Evolutionary conservation across 192 early-diverging fungal species (phyloP), one percentile per base, ranked within the genome.

Genomic region (Rhizophlyctis rosea): DNA sequence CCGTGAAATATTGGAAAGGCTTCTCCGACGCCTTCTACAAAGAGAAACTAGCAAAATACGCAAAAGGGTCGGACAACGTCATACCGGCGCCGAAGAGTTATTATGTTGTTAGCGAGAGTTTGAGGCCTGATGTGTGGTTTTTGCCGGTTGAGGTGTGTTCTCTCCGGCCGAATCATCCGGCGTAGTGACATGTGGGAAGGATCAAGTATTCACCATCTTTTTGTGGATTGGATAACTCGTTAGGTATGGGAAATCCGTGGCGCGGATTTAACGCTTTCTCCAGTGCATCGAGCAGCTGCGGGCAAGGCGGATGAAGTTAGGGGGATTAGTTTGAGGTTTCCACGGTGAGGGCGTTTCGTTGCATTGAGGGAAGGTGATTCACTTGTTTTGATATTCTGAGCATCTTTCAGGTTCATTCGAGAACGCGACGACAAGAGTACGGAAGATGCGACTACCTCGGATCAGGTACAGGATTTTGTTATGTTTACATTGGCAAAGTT

Each of bases 181-280:
- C 2, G 3, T 23, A 21, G 39, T 50, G n/a, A n/a, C n/a, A n/a
- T n/a, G n/a, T n/a, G n/a, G n/a, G n/a, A n/a, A n/a, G n/a, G n/a
- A n/a, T n/a, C n/a, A n/a, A n/a, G n/a, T n/a, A n/a, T n/a, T n/a
- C n/a, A n/a, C n/a, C n/a, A n/a, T n/a, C n/a, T n/a, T n/a, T n/a
- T n/a, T n/a, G n/a, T n/a, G n/a, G n/a, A n/a, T n/a, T n/a, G n/a
- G n/a, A n/a, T n/a, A n/a, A n/a, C n/a, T n/a, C n/a, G 14, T 54
- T 24, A 63, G 61, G 63, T 65, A 3, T 65, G 63, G 63, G 63
- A 65, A 47, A 36, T 65, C 51, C 52, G 54, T 2, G 63, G 63
- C 25, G 63, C 54, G 0, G 63, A 55, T 30, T 27, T 65, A 3
- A 65, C 63, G 18, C 14, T 57, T 7, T 65, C 63, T 16, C 63